Conservation (phyloP, 495 filamentous ascomycete species). For the Penicillium pulvis region DNA sequence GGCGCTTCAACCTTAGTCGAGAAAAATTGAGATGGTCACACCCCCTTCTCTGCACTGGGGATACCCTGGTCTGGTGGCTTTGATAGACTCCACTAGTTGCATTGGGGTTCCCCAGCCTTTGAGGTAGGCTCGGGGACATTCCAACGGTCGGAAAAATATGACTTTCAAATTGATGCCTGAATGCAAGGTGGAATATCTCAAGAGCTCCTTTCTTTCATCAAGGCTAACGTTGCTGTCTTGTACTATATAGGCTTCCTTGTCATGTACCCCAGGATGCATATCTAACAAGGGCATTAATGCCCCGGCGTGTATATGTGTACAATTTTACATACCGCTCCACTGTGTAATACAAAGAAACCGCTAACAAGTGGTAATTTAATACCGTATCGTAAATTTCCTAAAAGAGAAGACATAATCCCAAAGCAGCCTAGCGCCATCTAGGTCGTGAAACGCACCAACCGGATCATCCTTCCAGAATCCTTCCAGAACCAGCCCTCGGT, state of each 20-base stretch:
- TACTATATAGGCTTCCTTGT: neutral
- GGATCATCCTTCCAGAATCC: conserved; percentile 32
- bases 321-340: conserved; percentile 9
- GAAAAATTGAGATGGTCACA: conserved; percentile 16
- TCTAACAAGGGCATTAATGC: neutral
- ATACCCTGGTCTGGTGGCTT: conserved; percentile 27
- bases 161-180: neutral
- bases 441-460: conserved; percentile 17
- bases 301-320: neutral
- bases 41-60: conserved; percentile 12
- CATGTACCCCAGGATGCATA: neutral
- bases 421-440: conserved; percentile 7
- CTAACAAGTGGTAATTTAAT: neutral
- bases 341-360: conserved; percentile 11
- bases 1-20: conserved; percentile 5
- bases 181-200: neutral
- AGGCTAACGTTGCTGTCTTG: neutral
- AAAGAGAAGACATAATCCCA: conserved; percentile 1
- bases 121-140: conserved; percentile 11
- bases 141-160: conserved; percentile 8
- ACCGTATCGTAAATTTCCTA: conserved; percentile 9
- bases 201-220: neutral
- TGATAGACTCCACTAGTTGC: conserved; percentile 23
- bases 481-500: conserved; percentile 22
- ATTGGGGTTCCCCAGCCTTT: conserved; percentile 13